Evolutionary conservation across 2,329 filamentous ascomycete genomes (phyloP).

Genomic region (Aureobasidium sp.): DNA sequence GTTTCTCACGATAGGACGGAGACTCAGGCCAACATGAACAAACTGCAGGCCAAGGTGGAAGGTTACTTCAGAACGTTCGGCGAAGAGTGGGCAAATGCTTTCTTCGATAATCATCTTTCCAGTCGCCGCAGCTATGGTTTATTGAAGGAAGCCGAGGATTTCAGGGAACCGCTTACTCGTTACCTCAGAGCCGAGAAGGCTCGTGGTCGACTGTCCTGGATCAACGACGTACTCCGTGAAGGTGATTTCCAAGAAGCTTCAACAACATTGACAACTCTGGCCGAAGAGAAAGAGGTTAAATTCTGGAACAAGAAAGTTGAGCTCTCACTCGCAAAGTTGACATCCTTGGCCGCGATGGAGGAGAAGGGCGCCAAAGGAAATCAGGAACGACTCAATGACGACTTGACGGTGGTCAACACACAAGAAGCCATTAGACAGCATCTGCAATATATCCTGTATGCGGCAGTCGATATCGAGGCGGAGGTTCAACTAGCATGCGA

Average conservation of each 20-base stretch:
- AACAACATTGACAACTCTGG: constrained; percentile 60
- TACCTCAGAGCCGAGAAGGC: constrained; percentile 67
- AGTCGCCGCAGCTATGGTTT: constrained; percentile 30
- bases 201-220: constrained; percentile 79
- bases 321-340: constrained; percentile 80
- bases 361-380: constrained; percentile 14
- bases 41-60: constrained; percentile 32
- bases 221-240: constrained; percentile 78
- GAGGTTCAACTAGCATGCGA: constrained; percentile 59
- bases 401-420: constrained; percentile 63
- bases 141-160: constrained; percentile 58
- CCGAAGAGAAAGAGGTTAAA: constrained; percentile 63
- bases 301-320: constrained; percentile 93
- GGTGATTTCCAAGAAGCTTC: constrained; percentile 67
- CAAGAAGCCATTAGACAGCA: constrained; percentile 71
- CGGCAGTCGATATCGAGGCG: constrained; percentile 70
- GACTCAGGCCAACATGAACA: constrained; percentile 38
- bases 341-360: constrained; percentile 52
- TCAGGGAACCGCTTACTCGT: constrained; percentile 63
- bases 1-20: constrained; percentile 14
- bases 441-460: constrained; percentile 57
- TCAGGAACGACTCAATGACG: constrained; percentile 36
- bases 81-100: constrained; percentile 61
- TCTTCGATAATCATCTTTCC: constrained; percentile 57
- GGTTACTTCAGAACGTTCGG: constrained; percentile 56